Evolutionary conservation across 2,329 filamentous ascomycete species (phyloP).

Genomic region (Bertia moriformis): DNA sequence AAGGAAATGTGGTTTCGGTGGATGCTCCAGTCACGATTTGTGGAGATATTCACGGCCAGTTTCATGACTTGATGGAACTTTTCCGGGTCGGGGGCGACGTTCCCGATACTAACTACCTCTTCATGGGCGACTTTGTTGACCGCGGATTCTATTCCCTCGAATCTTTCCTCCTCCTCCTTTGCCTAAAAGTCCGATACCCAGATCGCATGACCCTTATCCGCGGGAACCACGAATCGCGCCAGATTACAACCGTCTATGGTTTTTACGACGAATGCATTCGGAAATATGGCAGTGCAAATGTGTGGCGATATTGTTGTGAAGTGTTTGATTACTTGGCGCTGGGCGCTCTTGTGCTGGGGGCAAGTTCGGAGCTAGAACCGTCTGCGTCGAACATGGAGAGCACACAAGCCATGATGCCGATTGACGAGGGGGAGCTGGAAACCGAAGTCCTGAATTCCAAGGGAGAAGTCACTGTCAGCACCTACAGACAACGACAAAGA

Average conservation of each 20-base stretch:
- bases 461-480: conserved; percentile 43
- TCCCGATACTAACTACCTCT: conserved; percentile 89
- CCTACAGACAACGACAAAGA: neutral
- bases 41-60: conserved; percentile 92
- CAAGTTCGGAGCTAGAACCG: conserved; percentile 46
- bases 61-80: conserved; percentile 92
- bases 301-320: conserved; percentile 94
- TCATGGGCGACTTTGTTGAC: conserved; percentile 97
- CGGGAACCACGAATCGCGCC: conserved; percentile 88
- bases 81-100: conserved; percentile 88
- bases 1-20: conserved; percentile 92
- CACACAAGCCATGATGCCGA: neutral
- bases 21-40: conserved; percentile 96
- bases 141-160: conserved; percentile 96
- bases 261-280: conserved; percentile 96
- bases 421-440: conserved; percentile 35
- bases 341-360: conserved; percentile 79
- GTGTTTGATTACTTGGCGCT: conserved; percentile 94
- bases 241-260: conserved; percentile 94
- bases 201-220: conserved; percentile 93
- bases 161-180: conserved; percentile 86
- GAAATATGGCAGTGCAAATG: conserved; percentile 92
- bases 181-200: conserved; percentile 91
- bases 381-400: conserved; percentile 33
- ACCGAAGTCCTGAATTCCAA: conserved; percentile 84